These are phyloP conservation scores for Oropetium thomaeum DNA, from an alignment of 176 grass and related monocot species.

Conservation along the genomic window DNA sequence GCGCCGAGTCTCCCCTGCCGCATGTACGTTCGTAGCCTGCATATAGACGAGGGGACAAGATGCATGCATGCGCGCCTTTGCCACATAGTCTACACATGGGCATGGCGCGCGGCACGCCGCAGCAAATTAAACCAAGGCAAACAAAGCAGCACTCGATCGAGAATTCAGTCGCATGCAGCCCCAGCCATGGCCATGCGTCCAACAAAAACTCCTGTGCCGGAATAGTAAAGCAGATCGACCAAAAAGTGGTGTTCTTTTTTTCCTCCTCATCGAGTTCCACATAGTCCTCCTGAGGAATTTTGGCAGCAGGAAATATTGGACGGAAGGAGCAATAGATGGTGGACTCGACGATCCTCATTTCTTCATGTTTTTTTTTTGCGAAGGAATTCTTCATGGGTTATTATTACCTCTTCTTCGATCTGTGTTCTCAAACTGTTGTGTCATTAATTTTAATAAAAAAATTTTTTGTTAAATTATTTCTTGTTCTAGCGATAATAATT, in stretches of 20 bases:
- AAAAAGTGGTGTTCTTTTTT: conserved; percentile 15
- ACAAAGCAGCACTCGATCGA: background rate
- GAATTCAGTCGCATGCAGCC: background rate
- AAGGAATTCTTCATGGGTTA: no score
- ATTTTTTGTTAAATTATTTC: no score
- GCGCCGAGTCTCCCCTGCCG: background rate
- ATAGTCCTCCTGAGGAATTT: background rate
- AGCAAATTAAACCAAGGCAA: background rate
- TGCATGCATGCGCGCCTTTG: conserved; percentile 11
- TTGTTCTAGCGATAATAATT: no score
- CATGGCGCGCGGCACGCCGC: conserved; percentile 3
- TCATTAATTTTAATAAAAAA: no score
- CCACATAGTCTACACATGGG: background rate
- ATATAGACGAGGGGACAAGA: conserved; percentile 18
- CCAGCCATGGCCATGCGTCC: background rate
- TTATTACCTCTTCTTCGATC: no score
- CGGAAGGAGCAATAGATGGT: conserved; percentile 9
- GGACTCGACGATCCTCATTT: background rate
- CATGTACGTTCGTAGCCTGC: conserved; percentile 1
- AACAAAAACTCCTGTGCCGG: conserved; percentile 37
- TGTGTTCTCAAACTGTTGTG: no score
- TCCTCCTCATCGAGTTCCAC: conserved; percentile 26
- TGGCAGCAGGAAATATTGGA: no score
- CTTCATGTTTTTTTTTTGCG: no score
- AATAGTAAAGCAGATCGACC: conserved; percentile 37